Evolutionary conservation across 2,329 filamentous ascomycete genomes (phyloP), one percentile per base, ranked within the genome.

Genomic region (Fusarium sororula): DNA sequence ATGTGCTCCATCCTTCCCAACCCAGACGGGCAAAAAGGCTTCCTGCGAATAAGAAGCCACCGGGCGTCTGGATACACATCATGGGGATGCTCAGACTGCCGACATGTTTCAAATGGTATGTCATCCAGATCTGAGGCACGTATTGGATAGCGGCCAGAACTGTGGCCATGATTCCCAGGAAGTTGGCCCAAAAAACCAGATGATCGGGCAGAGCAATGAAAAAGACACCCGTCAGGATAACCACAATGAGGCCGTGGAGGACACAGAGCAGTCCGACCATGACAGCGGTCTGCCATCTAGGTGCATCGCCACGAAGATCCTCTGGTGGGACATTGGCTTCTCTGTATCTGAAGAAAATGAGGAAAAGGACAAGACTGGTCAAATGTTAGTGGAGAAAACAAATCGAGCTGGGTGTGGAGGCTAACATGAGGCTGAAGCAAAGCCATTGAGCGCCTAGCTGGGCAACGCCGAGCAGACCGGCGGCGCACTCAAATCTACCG

Each of bases 31-130:
- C 90, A 57, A 92, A 94, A 48, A 99, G 84, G 81, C 95, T 98
- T 18, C 89, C 92, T 0, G 96, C 95, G 84, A 97, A 98, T 12
- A 99, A 85, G 76, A 98, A 92, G 67, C 94, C 95, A 1, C 96
- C 96, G 0, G 96, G 96, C 0, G 96, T 98, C 82, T 99, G 96
- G 39, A 99, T 98, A 80, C 93, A 93, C 95, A 99, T 98, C 93
- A 98, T 98, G 9, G 94, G 92, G 64, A 99, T 96, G 79, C 94
- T 98, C 77, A 99, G 85, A 81, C 95, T 98, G 62, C 95, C 95
- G 5, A 97, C 93, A 77, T 95, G 92, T 80, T 96, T 93, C 66
- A 98, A 86, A 59, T 87, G 89, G 84, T 94, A 97, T 0, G 96
- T 99, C 59, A 93, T 98, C 84, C 91, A 95, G 73, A 99, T 97